Conservation (phyloP, 108 stramenopile species). For the Tribonema minus region DNA sequence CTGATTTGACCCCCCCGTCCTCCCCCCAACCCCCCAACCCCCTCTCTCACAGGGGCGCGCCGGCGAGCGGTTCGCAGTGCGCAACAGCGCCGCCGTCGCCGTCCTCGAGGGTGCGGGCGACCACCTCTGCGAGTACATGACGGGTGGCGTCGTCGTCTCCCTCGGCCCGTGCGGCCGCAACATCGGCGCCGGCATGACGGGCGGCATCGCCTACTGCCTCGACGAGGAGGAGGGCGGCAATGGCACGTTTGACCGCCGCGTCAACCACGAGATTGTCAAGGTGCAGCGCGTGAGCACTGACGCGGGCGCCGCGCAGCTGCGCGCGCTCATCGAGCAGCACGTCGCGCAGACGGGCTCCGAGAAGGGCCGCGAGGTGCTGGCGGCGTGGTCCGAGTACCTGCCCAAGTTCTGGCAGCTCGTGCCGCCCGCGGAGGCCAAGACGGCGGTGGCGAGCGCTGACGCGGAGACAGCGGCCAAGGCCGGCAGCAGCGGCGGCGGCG, state of each 20-base stretch:
- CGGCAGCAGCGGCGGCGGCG: no score
- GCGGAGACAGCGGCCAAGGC: no score
- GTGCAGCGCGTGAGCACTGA: constrained; percentile 23
- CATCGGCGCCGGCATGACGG: constrained; percentile 52
- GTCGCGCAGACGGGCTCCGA: constrained; percentile 20
- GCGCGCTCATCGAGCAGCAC: constrained; percentile 13
- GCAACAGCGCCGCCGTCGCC: constrained; percentile 48
- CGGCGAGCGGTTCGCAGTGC: constrained; percentile 53
- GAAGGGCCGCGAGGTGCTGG: constrained; percentile 20
- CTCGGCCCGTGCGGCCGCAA: constrained; percentile 48
- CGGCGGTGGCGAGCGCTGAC: not conserved
- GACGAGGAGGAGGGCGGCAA: constrained; percentile 3
- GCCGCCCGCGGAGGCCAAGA: constrained; percentile 29
- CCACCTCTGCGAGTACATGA: constrained; percentile 54
- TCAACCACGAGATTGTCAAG: constrained; percentile 48
- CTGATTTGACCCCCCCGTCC: no score
- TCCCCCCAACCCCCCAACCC: no score
- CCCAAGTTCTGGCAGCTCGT: constrained; percentile 42
- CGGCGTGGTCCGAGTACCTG: constrained; percentile 16
- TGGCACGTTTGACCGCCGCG: constrained; percentile 23
- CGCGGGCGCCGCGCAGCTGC: constrained; percentile 21
- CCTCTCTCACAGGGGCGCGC: constrained; percentile 22
- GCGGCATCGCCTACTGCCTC: constrained; percentile 40
- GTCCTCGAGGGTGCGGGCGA: constrained; percentile 52
- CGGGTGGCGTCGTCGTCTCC: constrained; percentile 42